These are phyloP conservation scores for Hansfordia pulvinata DNA, from an alignment of 2,329 filamentous ascomycete species.

Conservation along the genomic window DNA sequence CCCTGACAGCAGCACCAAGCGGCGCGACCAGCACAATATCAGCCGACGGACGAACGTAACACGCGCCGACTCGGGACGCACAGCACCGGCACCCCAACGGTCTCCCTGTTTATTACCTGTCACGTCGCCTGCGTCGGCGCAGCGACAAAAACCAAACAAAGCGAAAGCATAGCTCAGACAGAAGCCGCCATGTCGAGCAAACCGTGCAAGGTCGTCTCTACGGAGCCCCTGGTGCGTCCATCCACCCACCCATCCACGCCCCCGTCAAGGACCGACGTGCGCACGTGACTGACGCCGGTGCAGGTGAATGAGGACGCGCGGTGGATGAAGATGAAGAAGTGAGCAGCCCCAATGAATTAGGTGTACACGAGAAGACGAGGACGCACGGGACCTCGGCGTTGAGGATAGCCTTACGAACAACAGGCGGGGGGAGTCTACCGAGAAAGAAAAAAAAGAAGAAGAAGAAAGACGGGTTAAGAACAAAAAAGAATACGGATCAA, in stretches of 20 bases:
- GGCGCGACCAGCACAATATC: too few relatives aligned
- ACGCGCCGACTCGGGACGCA: too few relatives aligned
- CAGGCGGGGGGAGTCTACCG: too few relatives aligned
- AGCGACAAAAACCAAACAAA: not conserved
- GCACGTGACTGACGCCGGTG: conserved; percentile 1
- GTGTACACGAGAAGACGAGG: not conserved
- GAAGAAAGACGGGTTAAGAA: too few relatives aligned
- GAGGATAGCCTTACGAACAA: too few relatives aligned
- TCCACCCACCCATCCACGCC: not conserved
- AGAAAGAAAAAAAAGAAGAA: not conserved
- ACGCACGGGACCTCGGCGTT: too few relatives aligned
- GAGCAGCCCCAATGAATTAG: conserved; percentile 9
- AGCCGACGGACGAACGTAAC: too few relatives aligned
- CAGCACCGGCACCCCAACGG: too few relatives aligned
- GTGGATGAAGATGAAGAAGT: conserved; percentile 49
- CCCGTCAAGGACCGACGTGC: not conserved
- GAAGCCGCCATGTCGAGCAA: conserved; percentile 26
- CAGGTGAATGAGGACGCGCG: conserved; percentile 37
- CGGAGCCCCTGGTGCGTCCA: conserved; percentile 27
- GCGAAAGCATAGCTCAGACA: too few relatives aligned
- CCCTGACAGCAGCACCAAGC: too few relatives aligned
- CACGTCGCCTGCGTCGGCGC: conserved; percentile 3
- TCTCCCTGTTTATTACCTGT: too few relatives aligned
- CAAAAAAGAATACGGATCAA: too few relatives aligned
- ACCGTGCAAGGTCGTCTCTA: conserved; percentile 27